Conservation (phyloP, 169 alveolate genomes). For the Eimeria tenella region DNA sequence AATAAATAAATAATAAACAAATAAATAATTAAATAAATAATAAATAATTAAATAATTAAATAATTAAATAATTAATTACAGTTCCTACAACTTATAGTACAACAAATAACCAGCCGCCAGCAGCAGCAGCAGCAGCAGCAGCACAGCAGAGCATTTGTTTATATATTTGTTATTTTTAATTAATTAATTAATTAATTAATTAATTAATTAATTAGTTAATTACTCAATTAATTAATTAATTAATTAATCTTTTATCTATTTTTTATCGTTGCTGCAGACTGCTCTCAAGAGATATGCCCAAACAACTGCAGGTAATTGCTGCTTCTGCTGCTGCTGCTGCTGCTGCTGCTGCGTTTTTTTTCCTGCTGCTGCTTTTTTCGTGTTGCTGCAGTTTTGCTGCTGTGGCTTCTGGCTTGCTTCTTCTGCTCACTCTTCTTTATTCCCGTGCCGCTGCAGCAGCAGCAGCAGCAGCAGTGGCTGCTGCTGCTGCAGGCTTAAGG, state of each 20-base stretch:
- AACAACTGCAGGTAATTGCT: neutral
- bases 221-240: neutral
- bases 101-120: neutral
- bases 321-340: neutral
- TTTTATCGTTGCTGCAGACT: neutral
- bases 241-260: neutral
- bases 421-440: neutral
- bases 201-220: too few relatives aligned
- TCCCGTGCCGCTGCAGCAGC: neutral
- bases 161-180: neutral
- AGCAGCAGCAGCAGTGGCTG: neutral
- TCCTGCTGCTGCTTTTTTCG: neutral
- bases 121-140: conserved; percentile 45
- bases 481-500: too few relatives aligned
- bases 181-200: neutral
- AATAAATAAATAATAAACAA: neutral
- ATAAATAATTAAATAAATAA: too few relatives aligned
- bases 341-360: neutral
- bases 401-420: neutral
- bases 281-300: neutral
- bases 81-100: too few relatives aligned
- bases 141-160: neutral
- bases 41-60: too few relatives aligned
- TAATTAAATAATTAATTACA: neutral
- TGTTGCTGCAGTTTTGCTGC: neutral